A percentile compares a stretch with the other conserved stretches of the same genome.
These are phyloP conservation scores for Babesia bigemina DNA, from an alignment of 169 alveolate genomes.

Conservation along the genomic window DNA sequence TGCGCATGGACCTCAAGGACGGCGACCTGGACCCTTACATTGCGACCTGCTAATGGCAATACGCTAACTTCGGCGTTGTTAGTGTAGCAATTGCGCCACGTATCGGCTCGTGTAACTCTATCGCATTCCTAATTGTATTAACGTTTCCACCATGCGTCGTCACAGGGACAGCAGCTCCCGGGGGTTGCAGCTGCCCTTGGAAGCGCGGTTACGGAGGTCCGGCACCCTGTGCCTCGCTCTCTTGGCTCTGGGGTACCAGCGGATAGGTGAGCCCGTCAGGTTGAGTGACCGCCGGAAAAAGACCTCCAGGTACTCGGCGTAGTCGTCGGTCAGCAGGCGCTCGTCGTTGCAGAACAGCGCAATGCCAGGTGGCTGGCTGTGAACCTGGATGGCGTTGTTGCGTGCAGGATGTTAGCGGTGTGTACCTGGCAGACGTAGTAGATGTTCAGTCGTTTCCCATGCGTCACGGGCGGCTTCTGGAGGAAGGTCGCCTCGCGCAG, in stretches of 20 bases:
- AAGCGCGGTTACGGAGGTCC: constrained; percentile 26
- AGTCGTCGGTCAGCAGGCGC: constrained; percentile 65
- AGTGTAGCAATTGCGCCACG: no score
- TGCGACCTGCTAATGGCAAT: neutral
- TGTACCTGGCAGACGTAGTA: constrained; percentile 74
- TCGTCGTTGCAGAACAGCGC: constrained; percentile 77
- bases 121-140: no score
- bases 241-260: constrained; percentile 64
- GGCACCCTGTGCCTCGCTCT: constrained; percentile 55
- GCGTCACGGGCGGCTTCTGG: constrained; percentile 70
- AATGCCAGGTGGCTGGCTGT: constrained; percentile 78
- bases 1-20: constrained; percentile 38
- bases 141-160: neutral
- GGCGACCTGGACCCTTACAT: constrained; percentile 52
- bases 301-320: constrained; percentile 76
- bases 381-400: constrained; percentile 22
- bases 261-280: constrained; percentile 73
- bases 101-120: no score
- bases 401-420: no score
- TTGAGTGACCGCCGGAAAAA: constrained; percentile 69
- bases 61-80: neutral
- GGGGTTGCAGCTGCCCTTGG: neutral
- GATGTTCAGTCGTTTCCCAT: constrained; percentile 73
- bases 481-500: constrained; percentile 74
- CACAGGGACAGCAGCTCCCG: constrained; percentile 15